Conservation (phyloP, 2,329 filamentous ascomycete species). For the Penicillium sp. region DNA sequence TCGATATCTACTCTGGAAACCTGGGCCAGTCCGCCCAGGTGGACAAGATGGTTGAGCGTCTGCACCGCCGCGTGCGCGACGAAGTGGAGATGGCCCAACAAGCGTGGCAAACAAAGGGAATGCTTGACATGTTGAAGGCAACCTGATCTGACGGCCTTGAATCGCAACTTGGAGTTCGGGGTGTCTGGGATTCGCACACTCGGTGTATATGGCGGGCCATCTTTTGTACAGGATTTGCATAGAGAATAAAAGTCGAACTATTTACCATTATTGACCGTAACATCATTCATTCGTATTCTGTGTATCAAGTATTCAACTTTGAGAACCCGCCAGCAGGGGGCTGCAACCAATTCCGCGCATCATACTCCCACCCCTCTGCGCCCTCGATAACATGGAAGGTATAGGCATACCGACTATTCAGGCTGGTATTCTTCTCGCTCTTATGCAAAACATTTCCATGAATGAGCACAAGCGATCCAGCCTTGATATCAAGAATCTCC, state of each 20-base stretch:
- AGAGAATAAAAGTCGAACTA: constrained; percentile 20
- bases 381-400: constrained; percentile 97
- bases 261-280: constrained; percentile 7
- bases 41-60: constrained; percentile 63
- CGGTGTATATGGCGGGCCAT: constrained; percentile 27
- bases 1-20: constrained; percentile 85
- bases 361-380: constrained; percentile 64
- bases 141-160: constrained; percentile 13
- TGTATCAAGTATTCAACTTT: constrained; percentile 43
- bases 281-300: not conserved
- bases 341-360: constrained; percentile 89
- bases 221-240: constrained; percentile 26
- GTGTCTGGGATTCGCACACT: constrained; percentile 17
- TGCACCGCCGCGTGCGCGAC: constrained; percentile 68
- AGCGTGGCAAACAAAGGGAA: constrained; percentile 77
- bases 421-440: constrained; percentile 86
- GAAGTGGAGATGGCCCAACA: constrained; percentile 82
- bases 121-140: constrained; percentile 71
- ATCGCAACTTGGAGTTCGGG: constrained; percentile 20
- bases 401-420: constrained; percentile 88
- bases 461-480: constrained; percentile 85
- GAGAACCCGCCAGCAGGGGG: constrained; percentile 77
- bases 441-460: constrained; percentile 95
- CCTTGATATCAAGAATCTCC: constrained; percentile 81
- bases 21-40: constrained; percentile 71